Evolutionary conservation across 371 early-diverging fungal genomes (phyloP).

Genomic region (Mortierella sp.): DNA sequence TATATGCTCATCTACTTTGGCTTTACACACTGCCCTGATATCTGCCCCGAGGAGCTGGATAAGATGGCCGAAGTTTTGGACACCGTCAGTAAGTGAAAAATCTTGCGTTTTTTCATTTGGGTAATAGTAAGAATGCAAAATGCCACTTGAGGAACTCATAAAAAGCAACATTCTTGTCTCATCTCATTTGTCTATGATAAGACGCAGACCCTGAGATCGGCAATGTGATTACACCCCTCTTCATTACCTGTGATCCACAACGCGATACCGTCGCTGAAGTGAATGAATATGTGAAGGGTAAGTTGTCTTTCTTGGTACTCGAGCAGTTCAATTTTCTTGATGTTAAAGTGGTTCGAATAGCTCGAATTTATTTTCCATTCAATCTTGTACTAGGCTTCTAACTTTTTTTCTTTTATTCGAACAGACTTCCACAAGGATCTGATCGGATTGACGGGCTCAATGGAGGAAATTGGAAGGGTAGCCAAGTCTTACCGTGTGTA

Average conservation of each 20-base stretch:
- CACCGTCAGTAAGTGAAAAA: conserved; percentile 74
- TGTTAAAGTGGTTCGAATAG: too few species aligned
- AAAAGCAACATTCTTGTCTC: background rate
- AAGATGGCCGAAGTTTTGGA: conserved; percentile 95
- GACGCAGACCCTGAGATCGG: conserved; percentile 65
- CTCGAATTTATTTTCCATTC: too few species aligned
- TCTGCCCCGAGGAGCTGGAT: conserved; percentile 98
- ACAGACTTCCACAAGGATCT: conserved; percentile 93
- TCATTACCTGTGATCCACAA: conserved; percentile 97
- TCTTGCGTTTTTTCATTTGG: too few species aligned
- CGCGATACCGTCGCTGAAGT: conserved; percentile 90
- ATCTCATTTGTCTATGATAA: background rate
- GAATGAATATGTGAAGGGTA: conserved; percentile 84
- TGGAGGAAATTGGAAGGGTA: conserved; percentile 83
- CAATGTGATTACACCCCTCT: conserved; percentile 85
- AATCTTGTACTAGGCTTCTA: background rate
- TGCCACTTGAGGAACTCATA: too few species aligned
- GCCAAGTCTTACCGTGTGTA: conserved; percentile 96
- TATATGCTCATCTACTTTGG: conserved; percentile 96
- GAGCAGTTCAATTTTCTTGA: too few species aligned
- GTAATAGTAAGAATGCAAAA: too few species aligned
- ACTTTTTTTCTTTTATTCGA: background rate
- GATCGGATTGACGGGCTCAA: conserved; percentile 91
- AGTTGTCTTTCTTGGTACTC: too few species aligned
- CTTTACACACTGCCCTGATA: conserved; percentile 98